Base-by-base conservation (phyloP, 1,139 yeast species). In the Protomyces gravidus region DNA sequence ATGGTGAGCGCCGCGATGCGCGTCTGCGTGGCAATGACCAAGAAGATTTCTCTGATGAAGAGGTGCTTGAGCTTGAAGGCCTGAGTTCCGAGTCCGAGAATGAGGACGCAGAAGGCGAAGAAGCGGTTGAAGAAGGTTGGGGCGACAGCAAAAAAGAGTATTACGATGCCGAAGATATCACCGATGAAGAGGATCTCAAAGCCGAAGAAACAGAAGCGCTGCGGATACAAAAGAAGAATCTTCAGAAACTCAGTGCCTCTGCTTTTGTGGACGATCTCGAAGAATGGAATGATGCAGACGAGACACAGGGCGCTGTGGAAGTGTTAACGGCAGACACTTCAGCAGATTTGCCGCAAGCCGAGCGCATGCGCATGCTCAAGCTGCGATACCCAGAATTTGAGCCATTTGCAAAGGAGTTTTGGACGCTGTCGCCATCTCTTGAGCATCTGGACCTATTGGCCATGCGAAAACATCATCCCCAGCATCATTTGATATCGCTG, bases 191-290 rank as follows among this genome's bases (percentile, higher is more conserved):
- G 63, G 86, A 83, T 50, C 87, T 88, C 5, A 83, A 81, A 63
- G 83, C 81, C 63, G 85, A 89, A 75, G 63, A 53, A 36, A 92
- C 94, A 61, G 97, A 92, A 73, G 97, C 97, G 0, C 69, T 88
- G 61, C 82, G 89, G 69, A 84, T 89, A 65, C 97, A 90, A 72
- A 86, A 85, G 75, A 83, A 84, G 70, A 96, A 90, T 69, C 74
- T 90, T 63, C 82, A 83, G 65, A 95, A 87, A 58, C 77, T 92
- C 67, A 83, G 51, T 19, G 66, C 65, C 11, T 61, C 57, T 1
- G 69, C 66, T 49, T 67, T 64, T 55, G 51, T 65, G 48, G 69
- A 64, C 69, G 64, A 72, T 76, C 39, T 72, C 68, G 68, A 64
- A n/a, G 64, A 64, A 17, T 63, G 66, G 45, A 51, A 61, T n/a